phyloP scores from a whole-genome alignment of 148 eudicot genomes.

The Nepenthes gracilis region DNA sequence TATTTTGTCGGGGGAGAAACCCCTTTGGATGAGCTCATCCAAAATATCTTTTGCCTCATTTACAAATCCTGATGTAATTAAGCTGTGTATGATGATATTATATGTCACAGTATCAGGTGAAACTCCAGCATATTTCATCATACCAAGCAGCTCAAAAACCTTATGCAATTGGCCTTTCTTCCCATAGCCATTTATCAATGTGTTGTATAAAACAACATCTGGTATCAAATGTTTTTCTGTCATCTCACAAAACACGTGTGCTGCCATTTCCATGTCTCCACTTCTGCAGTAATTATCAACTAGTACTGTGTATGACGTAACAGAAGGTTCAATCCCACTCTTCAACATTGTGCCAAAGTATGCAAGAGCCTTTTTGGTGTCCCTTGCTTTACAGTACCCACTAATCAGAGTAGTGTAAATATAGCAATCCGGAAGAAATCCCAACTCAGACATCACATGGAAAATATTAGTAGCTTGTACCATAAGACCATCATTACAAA shows the following conservation, averaged over 20 bases:
- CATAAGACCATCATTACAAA: conserved; percentile 33
- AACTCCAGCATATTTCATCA: conserved; percentile 26
- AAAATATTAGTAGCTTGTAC: conserved; percentile 21
- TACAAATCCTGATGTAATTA: conserved; percentile 23
- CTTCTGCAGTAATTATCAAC: conserved; percentile 22
- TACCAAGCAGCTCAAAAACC: conserved; percentile 25
- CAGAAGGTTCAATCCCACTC: conserved; percentile 30
- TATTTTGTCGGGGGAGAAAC: conserved; percentile 33
- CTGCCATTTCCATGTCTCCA: conserved; percentile 25
- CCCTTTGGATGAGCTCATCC: conserved; percentile 27
- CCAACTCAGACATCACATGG: conserved; percentile 27
- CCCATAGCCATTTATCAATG: conserved; percentile 34
- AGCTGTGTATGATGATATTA: conserved; percentile 34
- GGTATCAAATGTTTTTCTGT: conserved; percentile 19
- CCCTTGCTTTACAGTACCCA: conserved; percentile 28
- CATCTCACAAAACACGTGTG: conserved; percentile 22
- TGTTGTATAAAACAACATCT: conserved; percentile 26
- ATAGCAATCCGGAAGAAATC: conserved; percentile 28
- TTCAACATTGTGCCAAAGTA: conserved; percentile 33
- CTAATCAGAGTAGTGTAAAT: conserved; percentile 29
- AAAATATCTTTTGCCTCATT: conserved; percentile 27
- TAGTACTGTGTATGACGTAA: conserved; percentile 28
- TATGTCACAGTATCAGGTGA: conserved; percentile 35
- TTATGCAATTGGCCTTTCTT: conserved; percentile 25
- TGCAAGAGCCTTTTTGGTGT: conserved; percentile 18